phyloP scores from a whole-genome alignment of 768 basidiomycete species.

The Lactifluus piperatus region DNA sequence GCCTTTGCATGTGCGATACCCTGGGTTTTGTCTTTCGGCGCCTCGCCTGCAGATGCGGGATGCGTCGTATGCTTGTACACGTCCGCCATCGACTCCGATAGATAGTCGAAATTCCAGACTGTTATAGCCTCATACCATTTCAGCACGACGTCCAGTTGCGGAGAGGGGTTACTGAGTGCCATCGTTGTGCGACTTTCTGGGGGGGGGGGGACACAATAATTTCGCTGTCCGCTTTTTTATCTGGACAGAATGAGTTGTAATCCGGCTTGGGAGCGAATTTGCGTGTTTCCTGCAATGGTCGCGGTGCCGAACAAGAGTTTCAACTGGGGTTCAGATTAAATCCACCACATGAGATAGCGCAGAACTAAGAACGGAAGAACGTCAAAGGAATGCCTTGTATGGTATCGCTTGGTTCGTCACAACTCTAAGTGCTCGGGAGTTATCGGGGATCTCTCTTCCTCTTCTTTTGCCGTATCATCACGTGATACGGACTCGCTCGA shows the following conservation, averaged over 20 bases:
- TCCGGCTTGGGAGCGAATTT: background rate
- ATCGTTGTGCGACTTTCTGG: background rate
- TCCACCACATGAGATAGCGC: no score
- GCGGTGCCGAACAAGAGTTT: background rate
- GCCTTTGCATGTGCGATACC: background rate
- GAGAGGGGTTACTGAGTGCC: background rate
- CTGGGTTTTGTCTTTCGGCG: background rate
- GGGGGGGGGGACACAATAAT: no score
- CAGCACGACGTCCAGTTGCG: slow-evolving; percentile 1
- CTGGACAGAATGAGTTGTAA: background rate
- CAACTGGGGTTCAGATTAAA: no score
- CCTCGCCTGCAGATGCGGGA: background rate
- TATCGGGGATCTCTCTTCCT: no score
- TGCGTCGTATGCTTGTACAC: background rate
- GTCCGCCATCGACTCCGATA: background rate
- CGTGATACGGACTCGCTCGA: no score
- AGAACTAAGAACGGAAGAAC: no score
- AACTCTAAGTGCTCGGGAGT: no score
- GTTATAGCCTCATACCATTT: slow-evolving; percentile 1
- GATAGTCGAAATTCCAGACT: background rate
- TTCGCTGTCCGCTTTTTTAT: background rate
- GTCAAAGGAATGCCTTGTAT: no score
- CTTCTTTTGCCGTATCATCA: no score
- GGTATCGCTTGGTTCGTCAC: no score
- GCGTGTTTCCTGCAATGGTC: background rate